Conservation (phyloP, 768 basidiomycete genomes). For the Lactarius sp. region DNA sequence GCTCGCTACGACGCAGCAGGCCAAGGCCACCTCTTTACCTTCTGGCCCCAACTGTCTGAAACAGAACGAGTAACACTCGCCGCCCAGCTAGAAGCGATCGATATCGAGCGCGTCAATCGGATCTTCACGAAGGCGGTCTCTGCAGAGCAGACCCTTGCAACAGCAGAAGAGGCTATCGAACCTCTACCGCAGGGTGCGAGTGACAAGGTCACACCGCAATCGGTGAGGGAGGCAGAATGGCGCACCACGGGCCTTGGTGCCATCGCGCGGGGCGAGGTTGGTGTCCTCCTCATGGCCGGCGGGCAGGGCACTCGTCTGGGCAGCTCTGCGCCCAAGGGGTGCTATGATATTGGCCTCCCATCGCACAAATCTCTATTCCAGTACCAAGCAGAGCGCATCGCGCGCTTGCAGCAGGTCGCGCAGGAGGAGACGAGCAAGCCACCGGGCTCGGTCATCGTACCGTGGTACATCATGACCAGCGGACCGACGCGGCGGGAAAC, state of each 20-base stretch:
- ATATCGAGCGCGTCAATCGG: conserved; percentile 88
- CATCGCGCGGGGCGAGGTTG: conserved; percentile 77
- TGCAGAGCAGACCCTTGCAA: conserved; percentile 51
- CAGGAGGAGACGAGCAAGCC: conserved; percentile 49
- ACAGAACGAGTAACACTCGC: conserved; percentile 59
- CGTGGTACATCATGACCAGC: conserved; percentile 99
- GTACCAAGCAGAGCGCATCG: conserved; percentile 95
- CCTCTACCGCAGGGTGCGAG: conserved; percentile 78
- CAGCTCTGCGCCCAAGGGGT: conserved; percentile 90
- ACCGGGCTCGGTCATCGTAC: conserved; percentile 65
- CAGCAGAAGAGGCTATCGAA: conserved; percentile 47
- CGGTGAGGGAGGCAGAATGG: conserved; percentile 67
- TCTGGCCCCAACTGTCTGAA: conserved; percentile 70
- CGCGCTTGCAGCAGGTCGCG: conserved; percentile 74
- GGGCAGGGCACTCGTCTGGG: conserved; percentile 96
- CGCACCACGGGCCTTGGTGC: conserved; percentile 72
- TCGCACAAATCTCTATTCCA: conserved; percentile 94
- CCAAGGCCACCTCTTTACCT: conserved; percentile 86
- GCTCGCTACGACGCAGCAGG: conserved; percentile 70
- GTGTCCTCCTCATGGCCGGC: conserved; percentile 96
- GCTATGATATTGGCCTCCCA: conserved; percentile 94
- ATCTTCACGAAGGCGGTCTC: conserved; percentile 74
- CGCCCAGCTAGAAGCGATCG: conserved; percentile 70
- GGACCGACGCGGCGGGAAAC: conserved; percentile 90
- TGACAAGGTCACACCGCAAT: conserved; percentile 52